phyloP scores from a whole-genome alignment of 768 basidiomycete genomes.

The Phaeotremella fagi region DNA sequence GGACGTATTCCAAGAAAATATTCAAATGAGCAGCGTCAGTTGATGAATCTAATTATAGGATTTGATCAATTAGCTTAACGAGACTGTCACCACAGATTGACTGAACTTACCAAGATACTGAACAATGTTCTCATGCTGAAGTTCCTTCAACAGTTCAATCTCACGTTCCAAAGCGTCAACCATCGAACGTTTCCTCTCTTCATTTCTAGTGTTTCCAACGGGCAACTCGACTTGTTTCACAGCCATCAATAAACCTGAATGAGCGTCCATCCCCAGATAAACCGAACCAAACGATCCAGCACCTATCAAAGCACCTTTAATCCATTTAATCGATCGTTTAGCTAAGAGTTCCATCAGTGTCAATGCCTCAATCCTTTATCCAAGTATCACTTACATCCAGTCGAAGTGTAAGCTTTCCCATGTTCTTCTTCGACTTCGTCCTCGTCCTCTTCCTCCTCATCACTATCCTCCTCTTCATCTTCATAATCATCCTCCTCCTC shows the following conservation, averaged over 20 bases:
- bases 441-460: constrained; percentile 25
- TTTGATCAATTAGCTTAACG: too few relatives aligned
- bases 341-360: constrained; percentile 15
- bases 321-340: constrained; percentile 80
- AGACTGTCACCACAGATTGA: too few relatives aligned
- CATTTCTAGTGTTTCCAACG: constrained; percentile 73
- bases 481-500: constrained; percentile 7
- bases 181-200: constrained; percentile 92
- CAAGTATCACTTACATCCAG: constrained; percentile 52
- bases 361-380: background rate
- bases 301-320: constrained; percentile 91
- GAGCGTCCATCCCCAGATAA: constrained; percentile 90
- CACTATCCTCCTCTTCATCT: constrained; percentile 17
- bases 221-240: constrained; percentile 96
- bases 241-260: constrained; percentile 86
- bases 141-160: constrained; percentile 90
- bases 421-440: constrained; percentile 39
- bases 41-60: constrained; percentile 69
- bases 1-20: constrained; percentile 95
- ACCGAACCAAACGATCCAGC: constrained; percentile 93
- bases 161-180: constrained; percentile 85
- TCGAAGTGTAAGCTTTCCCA: constrained; percentile 56
- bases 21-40: constrained; percentile 85
- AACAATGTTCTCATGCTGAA: constrained; percentile 96
- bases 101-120: constrained; percentile 78